Conservation (phyloP, 2,329 filamentous ascomycete genomes). For the Achaetomium macrosporum region DNA sequence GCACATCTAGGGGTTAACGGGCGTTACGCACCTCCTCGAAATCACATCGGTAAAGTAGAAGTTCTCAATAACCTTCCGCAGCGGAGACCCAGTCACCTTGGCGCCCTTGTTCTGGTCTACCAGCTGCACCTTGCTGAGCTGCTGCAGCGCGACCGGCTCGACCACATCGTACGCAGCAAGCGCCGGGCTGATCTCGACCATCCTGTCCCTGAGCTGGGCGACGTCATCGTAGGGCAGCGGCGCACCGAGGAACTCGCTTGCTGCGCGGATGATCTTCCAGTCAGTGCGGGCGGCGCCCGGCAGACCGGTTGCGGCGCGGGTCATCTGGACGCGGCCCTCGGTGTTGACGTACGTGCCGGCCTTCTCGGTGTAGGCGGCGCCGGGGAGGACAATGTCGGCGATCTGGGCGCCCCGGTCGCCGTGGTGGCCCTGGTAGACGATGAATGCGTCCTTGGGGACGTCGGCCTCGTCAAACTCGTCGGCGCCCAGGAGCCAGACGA, state of each 20-base stretch:
- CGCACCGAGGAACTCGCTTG: constrained; percentile 81
- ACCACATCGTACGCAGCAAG: constrained; percentile 86
- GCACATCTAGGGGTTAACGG: not conserved
- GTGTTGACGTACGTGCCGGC: constrained; percentile 95
- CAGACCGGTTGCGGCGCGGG: constrained; percentile 79
- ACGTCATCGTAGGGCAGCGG: constrained; percentile 92
- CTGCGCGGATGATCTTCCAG: constrained; percentile 97
- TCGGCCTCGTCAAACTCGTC: constrained; percentile 83
- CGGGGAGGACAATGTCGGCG: constrained; percentile 88
- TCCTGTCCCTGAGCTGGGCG: constrained; percentile 80
- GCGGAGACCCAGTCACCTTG: constrained; percentile 62
- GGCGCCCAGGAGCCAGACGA: constrained; percentile 92
- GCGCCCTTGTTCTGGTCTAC: constrained; percentile 93
- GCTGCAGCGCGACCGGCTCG: constrained; percentile 68
- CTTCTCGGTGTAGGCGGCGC: constrained; percentile 96
- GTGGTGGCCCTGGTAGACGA: constrained; percentile 97
- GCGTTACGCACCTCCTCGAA: constrained; percentile 74
- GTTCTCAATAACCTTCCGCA: constrained; percentile 86
- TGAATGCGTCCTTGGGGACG: constrained; percentile 91
- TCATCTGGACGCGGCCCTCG: constrained; percentile 92
- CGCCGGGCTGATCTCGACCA: constrained; percentile 90
- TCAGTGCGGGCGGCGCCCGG: constrained; percentile 89
- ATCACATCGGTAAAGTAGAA: constrained; percentile 99
- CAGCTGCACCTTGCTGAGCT: constrained; percentile 86
- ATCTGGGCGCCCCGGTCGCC: constrained; percentile 90